Evolutionary conservation across 2,329 filamentous ascomycete species (phyloP).

Genomic region (Gnomoniopsis smithogilvyi): DNA sequence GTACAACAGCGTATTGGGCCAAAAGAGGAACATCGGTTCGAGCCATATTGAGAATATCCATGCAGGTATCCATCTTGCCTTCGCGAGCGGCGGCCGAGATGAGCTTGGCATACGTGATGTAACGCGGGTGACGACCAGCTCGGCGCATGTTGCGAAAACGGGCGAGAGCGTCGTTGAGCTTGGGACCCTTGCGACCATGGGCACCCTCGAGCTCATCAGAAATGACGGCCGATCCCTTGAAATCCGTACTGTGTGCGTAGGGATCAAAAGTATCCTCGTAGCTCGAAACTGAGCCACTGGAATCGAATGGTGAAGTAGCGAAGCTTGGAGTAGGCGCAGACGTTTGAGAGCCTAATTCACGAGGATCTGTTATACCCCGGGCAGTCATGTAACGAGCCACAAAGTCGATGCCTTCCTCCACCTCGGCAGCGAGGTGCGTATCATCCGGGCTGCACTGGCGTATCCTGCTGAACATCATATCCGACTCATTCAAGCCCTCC

Average conservation of each 20-base stretch:
- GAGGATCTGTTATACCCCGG: constrained; percentile 53
- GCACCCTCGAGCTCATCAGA: constrained; percentile 84
- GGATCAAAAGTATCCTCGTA: constrained; percentile 87
- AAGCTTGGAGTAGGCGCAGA: constrained; percentile 46
- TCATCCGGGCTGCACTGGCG: constrained; percentile 56
- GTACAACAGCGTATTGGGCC: constrained; percentile 79
- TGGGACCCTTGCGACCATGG: constrained; percentile 67
- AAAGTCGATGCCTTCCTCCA: constrained; percentile 81
- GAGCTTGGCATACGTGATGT: constrained; percentile 95
- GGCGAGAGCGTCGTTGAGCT: constrained; percentile 74
- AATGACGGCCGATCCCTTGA: constrained; percentile 88
- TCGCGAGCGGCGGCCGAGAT: constrained; percentile 87
- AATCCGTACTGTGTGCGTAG: constrained; percentile 85
- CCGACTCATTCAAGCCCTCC: constrained; percentile 76
- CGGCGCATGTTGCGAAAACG: constrained; percentile 93
- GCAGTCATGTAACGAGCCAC: constrained; percentile 57
- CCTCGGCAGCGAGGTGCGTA: constrained; percentile 67
- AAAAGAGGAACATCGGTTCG: constrained; percentile 83
- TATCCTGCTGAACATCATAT: constrained; percentile 84
- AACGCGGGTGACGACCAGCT: constrained; percentile 84
- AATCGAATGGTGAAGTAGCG: constrained; percentile 48
- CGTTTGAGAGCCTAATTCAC: constrained; percentile 46
- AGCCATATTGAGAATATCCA: constrained; percentile 87
- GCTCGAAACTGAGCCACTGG: constrained; percentile 54
- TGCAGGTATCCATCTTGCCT: constrained; percentile 74